Evolutionary conservation across 768 basidiomycete genomes (phyloP).

Genomic region (Panaeolus cyanescens): DNA sequence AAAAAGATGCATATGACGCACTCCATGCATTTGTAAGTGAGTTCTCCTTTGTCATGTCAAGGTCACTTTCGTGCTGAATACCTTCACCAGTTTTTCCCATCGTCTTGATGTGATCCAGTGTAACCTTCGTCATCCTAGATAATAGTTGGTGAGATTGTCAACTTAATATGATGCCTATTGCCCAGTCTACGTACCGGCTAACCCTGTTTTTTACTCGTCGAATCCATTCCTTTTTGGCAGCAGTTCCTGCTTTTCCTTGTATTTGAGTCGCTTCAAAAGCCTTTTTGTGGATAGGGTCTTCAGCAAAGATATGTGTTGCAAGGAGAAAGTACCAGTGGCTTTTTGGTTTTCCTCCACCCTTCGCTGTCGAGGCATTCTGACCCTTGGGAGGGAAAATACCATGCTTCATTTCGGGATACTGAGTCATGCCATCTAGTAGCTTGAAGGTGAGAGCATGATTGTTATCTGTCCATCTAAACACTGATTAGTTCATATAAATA

Average conservation of each 20-base stretch:
- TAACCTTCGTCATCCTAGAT: no score
- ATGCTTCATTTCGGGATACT: no score
- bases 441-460: constrained; percentile 1
- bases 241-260: no score
- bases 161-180: no score
- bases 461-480: neutral
- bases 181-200: no score
- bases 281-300: no score
- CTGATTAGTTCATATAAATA: neutral
- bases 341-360: constrained; percentile 16
- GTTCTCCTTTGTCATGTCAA: constrained; percentile 13
- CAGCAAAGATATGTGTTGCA: constrained; percentile 13
- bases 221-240: no score
- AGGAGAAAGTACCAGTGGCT: constrained; percentile 13
- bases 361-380: constrained; percentile 7
- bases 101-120: no score
- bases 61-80: constrained; percentile 11
- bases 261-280: no score
- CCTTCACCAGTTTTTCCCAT: constrained; percentile 19
- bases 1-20: no score
- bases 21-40: constrained; percentile 7
- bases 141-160: no score
- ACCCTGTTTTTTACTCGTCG: no score
- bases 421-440: neutral
- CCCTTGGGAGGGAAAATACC: constrained; percentile 18